Percentiles rank a stretch among this genome's conserved stretches.
Evolutionary conservation across 106 monocot genomes (phyloP).

Genomic region (Hemerocallis citrina): DNA sequence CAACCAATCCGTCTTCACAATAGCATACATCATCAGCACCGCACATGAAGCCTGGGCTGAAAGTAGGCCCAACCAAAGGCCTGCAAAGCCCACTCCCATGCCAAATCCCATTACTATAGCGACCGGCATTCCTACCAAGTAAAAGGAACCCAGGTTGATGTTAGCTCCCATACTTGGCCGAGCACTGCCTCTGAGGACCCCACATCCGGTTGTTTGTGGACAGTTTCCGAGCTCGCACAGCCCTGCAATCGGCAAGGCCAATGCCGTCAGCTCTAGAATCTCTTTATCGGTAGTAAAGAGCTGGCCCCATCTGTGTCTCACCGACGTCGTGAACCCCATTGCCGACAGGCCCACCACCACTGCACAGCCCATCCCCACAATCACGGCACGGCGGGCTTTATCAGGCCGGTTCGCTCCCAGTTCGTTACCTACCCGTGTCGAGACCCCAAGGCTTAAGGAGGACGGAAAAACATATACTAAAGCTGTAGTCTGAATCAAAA

Average conservation of each 20-base stretch:
- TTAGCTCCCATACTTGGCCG: constrained; percentile 57
- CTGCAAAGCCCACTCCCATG: constrained; percentile 58
- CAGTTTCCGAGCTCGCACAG: constrained; percentile 97
- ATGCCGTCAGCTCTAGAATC: constrained; percentile 65
- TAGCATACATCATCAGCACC: constrained; percentile 32
- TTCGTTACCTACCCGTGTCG: constrained; percentile 77
- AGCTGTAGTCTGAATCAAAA: constrained; percentile 72
- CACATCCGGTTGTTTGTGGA: constrained; percentile 90
- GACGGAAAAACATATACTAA: constrained; percentile 91
- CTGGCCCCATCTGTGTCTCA: constrained; percentile 61
- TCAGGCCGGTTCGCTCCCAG: constrained; percentile 56
- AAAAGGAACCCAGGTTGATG: constrained; percentile 83
- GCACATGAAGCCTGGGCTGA: constrained; percentile 76
- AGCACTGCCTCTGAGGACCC: constrained; percentile 80
- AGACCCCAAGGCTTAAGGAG: constrained; percentile 60
- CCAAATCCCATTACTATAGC: constrained; percentile 45
- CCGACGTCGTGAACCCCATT: constrained; percentile 44
- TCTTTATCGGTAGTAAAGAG: constrained; percentile 65
- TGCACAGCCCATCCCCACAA: constrained; percentile 32
- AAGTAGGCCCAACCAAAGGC: constrained; percentile 76
- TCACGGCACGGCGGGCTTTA: constrained; percentile 34
- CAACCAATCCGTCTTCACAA: constrained; percentile 54
- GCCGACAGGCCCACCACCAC: constrained; percentile 35
- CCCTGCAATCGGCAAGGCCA: constrained; percentile 72
- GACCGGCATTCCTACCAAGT: constrained; percentile 78